Conservation (phyloP, 2,329 filamentous ascomycete species). For the Xenoacremonium recifei region DNA sequence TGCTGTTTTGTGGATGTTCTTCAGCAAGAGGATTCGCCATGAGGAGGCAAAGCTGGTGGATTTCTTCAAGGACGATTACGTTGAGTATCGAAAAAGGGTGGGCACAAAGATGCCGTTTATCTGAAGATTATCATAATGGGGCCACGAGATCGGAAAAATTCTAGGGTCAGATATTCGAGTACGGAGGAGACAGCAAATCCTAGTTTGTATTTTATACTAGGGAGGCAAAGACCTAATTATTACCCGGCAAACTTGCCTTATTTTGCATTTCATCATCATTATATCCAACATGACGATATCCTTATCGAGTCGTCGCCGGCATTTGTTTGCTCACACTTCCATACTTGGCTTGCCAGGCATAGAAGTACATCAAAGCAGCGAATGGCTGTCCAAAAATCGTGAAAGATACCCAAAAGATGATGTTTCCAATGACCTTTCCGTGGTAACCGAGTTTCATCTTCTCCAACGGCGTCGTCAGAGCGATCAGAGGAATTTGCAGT, state of each 20-base stretch:
- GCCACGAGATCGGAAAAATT: too few relatives aligned
- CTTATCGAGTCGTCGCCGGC: conserved; percentile 8
- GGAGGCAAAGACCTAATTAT: too few relatives aligned
- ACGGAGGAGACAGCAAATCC: too few relatives aligned
- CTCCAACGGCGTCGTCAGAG: conserved; percentile 74
- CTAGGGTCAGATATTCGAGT: too few relatives aligned
- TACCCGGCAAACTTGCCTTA: too few relatives aligned
- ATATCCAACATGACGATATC: too few relatives aligned
- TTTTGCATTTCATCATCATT: too few relatives aligned
- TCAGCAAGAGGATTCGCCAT: conserved; percentile 66
- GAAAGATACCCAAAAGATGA: conserved; percentile 95
- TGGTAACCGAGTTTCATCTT: conserved; percentile 69
- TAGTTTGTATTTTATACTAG: too few relatives aligned
- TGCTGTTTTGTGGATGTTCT: conserved; percentile 81
- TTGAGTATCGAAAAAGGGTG: conserved; percentile 68
- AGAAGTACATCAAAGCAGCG: conserved; percentile 91
- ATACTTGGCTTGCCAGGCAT: conserved; percentile 98
- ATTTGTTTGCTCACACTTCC: conserved; percentile 66
- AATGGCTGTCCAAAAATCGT: conserved; percentile 94
- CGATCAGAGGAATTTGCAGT: conserved; percentile 84
- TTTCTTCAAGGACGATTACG: conserved; percentile 86
- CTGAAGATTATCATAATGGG: too few relatives aligned
- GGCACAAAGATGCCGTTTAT: conserved; percentile 77
- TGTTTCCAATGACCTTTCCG: conserved; percentile 82
- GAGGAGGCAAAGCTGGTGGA: conserved; percentile 76